Evolutionary conservation across 2,329 filamentous ascomycete species (phyloP), one percentile per base, ranked within the genome.

Genomic region (Diaporthe nobilis): DNA sequence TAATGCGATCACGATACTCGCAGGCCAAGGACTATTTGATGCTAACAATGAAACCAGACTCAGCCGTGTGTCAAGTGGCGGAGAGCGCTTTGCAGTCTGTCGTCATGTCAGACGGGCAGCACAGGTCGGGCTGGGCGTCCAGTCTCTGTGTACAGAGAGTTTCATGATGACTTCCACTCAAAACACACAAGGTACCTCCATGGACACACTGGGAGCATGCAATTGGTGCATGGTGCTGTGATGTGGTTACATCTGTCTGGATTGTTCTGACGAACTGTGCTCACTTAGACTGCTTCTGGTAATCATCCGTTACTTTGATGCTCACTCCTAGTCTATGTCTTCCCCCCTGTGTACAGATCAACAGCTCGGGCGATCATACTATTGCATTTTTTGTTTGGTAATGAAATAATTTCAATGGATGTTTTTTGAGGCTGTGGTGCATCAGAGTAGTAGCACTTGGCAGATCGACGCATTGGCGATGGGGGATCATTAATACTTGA

Each of bases 391-490:
- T 51, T 53, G 28, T 42, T 53, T 51, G 22, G 31, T 53, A 42
- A 70, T 39, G 31, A 28, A 39, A 25, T 53, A n/a, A 53, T 25
- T 28, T 53, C 22, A 1, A 25, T 68, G 65, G 47, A 49, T 39
- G 13, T 39, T 13, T 34, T 12, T 55, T 55, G 31, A 22, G 49
- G 65, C 34, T 55, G 34, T 22, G 34, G 65, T 68, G 63, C 63
- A 51, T 51, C 44, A 39, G 34, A 25, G 20, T 17, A 47, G 49
- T 55, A 55, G 15, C 31, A 68, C 47, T 53, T 70, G 65, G 34
- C 31, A 55, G 65, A 70, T 70, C 65, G 65, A 42, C 65, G 47
- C 34, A 55, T 70, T 55, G 65, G 65, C 34, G 34, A 25, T 12
- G 34, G 49, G 17, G 34, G 49, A 70, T 55, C 65, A 55, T 10